Evolutionary conservation across 2,329 filamentous ascomycete species (phyloP), one percentile per base, ranked within the genome.

Genomic region (Colletotrichum brevisporum): DNA sequence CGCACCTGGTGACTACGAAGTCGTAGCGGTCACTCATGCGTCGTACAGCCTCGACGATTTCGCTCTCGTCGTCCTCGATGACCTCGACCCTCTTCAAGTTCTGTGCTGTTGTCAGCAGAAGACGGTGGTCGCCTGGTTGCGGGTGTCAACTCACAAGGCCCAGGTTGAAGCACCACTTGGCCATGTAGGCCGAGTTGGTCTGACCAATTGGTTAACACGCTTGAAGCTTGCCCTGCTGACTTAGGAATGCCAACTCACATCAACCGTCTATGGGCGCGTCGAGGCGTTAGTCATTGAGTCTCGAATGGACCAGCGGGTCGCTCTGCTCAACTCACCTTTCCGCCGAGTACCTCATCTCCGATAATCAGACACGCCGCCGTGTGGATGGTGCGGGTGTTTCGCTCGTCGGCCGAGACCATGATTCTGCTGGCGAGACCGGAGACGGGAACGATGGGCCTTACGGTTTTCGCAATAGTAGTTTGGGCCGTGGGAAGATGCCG

Each of bases 291-390:
- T 36, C 18, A 5, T 24, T 5, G 39, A 27, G 8, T 36, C 31
- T 36, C 31, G 10, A 10, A 36, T 8, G 8, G 10, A 55, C 63
- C 15, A 1, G 31, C 21, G 16, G 10, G 27, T n/a, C 26, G 10
- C 53, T 50, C 27, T n/a, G 36, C 39, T n/a, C 9, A 12, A 76
- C 84, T 72, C 79, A 94, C 95, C 91, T 98, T 98, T 75, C 96
- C 95, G 24, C 94, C 95, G 4, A 98, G 86, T 5, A 98, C 94
- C 80, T 98, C 95, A 82, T 98, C 95, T n/a, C 95, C 95, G 75
- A 99, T 98, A 69, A 99, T 94, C 72, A 98, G 83, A 80, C 94
- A 97, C 65, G 92, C 95, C 12, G 95, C 96, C 54, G 95, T 98
- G 77, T 94, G 91, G 74, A 98, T 97, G 69, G 88, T 90, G 76